Evolutionary conservation across 2,329 filamentous ascomycete species (phyloP), one percentile per base, ranked within the genome.

Genomic region (Aspergillus flavus): DNA sequence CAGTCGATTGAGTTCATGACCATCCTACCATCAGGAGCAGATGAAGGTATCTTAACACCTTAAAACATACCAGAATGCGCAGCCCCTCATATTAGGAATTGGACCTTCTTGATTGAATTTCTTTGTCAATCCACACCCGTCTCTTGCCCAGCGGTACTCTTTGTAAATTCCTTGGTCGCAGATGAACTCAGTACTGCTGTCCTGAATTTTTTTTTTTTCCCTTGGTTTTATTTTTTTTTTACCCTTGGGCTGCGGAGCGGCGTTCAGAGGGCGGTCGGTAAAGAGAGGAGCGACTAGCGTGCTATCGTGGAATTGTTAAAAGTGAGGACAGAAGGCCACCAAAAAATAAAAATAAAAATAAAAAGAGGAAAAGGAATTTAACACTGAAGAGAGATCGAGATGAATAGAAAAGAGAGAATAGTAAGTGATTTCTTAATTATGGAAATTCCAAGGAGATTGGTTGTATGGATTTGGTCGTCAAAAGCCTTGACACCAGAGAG

Each of bases 21-120:
- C 14, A 41, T 34, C n/a, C 28, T 41, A 21, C 57, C 14, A 11
- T 48, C 39, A 52, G 12, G 23, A 28, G 52, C 32, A 41, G 23
- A 55, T 41, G 63, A 36, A 23, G 57, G 58, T 39, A 58, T 59
- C 48, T 57, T 48, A 64, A 70, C 66, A 58, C 55, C 45, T 57
- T 52, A 64, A 28, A 28, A 70, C 69, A 57, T 71, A 71, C 69
- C 68, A 70, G 46, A 61, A 60, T 61, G 62, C 62, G 59, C 46
- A 46, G 58, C 65, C 68, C 66, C 68, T 69, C 68, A 71, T 70
- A 58, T 61, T 70, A 66, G 32, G 59, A 56, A 32, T 59, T 55
- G 53, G 62, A 48, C 32, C 50, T 56, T 63, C 57, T 56, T 59
- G 36, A 55, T 45, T 50, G 57, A 54, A 59, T 58, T 43, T 43